These are phyloP conservation scores for Dalechampia spathulata DNA, from an alignment of 441 rosid species.

Conservation along the genomic window DNA sequence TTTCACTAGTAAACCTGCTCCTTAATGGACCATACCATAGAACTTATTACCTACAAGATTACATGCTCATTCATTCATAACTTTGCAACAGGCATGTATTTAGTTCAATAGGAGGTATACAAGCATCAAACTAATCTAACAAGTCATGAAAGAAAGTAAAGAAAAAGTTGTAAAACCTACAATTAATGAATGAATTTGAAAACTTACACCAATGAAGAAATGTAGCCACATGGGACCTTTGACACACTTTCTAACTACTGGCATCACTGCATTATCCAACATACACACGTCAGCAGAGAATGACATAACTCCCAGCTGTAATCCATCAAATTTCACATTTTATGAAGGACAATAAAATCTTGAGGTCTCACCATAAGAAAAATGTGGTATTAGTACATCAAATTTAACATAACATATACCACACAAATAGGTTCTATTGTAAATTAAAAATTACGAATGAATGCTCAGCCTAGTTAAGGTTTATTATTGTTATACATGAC, in stretches of 20 bases:
- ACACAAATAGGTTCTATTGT: no score
- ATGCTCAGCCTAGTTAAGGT: no score
- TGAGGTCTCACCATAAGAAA: no score
- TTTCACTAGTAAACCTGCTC: not conserved
- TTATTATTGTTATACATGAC: no score
- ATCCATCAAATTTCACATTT: no score
- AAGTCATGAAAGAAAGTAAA: no score
- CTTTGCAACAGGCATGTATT: not conserved
- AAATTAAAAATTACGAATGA: no score
- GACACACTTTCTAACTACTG: constrained; percentile 57
- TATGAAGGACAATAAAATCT: no score
- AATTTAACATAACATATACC: no score
- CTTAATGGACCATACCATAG: not conserved
- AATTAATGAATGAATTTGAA: not conserved
- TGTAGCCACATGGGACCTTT: constrained; percentile 98
- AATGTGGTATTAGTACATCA: no score
- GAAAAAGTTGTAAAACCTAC: not conserved
- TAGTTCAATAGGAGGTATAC: not conserved
- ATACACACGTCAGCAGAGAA: not conserved
- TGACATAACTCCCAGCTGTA: not conserved
- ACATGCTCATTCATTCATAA: not conserved
- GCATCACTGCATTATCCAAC: constrained; percentile 59
- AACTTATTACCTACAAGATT: not conserved
- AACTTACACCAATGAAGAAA: constrained; percentile 87
- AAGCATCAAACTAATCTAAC: no score